phyloP scores from a whole-genome alignment of 163 green algal species.

The Chloromonas sp. region DNA sequence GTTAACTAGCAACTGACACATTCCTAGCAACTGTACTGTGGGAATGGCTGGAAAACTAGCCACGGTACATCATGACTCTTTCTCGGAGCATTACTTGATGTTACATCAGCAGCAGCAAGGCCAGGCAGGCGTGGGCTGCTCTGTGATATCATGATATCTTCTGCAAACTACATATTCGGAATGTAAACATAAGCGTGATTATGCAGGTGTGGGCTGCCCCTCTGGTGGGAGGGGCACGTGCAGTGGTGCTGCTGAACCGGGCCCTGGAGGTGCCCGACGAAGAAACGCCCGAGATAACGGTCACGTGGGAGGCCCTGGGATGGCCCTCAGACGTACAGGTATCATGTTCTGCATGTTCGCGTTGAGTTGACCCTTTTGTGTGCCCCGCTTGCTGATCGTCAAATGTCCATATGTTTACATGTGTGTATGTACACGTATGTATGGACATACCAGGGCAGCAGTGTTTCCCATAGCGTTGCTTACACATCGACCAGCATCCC shows the following conservation, averaged over 20 bases:
- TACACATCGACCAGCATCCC: no score
- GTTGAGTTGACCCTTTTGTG: no score
- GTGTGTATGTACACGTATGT: no score
- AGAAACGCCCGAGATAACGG: background rate
- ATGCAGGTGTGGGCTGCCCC: constrained; percentile 1
- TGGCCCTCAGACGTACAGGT: no score
- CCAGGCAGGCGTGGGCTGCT: no score
- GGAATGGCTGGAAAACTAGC: background rate
- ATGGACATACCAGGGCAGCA: no score
- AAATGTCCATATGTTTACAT: no score
- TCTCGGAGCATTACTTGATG: background rate
- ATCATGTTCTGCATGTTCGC: no score
- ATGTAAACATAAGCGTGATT: background rate
- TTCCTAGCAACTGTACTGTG: background rate
- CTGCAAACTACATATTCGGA: background rate
- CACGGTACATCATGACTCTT: background rate
- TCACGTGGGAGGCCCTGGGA: background rate
- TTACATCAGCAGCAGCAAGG: no score
- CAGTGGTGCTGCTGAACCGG: constrained; percentile 60
- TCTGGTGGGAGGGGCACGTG: constrained; percentile 26
- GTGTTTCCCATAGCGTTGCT: no score
- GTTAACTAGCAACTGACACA: background rate
- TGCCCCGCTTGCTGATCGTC: no score
- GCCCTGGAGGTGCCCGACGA: background rate
- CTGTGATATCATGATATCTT: no score